Conservation (phyloP, 2,329 filamentous ascomycete genomes). For the Cercospora beticola region DNA sequence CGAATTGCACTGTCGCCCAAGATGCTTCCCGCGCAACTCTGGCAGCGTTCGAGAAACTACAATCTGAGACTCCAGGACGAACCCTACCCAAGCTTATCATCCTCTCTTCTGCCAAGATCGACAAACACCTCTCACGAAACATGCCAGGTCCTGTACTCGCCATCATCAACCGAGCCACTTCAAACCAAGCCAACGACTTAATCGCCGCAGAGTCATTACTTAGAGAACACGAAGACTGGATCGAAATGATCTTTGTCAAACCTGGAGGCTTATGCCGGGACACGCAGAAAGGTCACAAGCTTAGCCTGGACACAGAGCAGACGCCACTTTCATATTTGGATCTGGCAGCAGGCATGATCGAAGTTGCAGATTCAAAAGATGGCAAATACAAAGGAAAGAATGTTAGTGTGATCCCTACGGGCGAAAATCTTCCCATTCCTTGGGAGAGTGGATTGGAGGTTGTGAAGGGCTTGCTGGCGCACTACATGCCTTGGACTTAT, state of each 20-base stretch:
- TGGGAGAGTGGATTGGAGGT: not conserved
- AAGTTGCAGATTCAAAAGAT: constrained; percentile 37
- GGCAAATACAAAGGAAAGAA: not conserved
- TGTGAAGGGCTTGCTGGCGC: not conserved
- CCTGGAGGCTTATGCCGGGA: constrained; percentile 44
- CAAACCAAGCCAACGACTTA: constrained; percentile 42
- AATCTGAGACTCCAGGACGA: constrained; percentile 23
- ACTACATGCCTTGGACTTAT: constrained; percentile 4
- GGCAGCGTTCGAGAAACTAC: constrained; percentile 40
- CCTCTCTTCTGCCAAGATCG: constrained; percentile 47
- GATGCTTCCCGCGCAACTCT: constrained; percentile 43
- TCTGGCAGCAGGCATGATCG: constrained; percentile 51
- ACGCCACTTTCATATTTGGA: constrained; percentile 46
- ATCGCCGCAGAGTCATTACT: constrained; percentile 39
- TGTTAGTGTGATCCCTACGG: not conserved
- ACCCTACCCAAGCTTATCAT: constrained; percentile 42
- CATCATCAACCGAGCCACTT: constrained; percentile 5
- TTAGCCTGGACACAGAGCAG: constrained; percentile 42
- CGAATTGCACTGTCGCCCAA: constrained; percentile 36
- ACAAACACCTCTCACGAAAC: constrained; percentile 37
- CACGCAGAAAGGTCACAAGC: constrained; percentile 41
- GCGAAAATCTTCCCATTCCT: not conserved
- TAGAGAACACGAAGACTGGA: constrained; percentile 41
- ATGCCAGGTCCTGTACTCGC: not conserved
- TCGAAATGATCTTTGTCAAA: constrained; percentile 45